Base-by-base conservation (phyloP, 768 basidiomycete species). In the Termitomyces bulborhizus region DNA sequence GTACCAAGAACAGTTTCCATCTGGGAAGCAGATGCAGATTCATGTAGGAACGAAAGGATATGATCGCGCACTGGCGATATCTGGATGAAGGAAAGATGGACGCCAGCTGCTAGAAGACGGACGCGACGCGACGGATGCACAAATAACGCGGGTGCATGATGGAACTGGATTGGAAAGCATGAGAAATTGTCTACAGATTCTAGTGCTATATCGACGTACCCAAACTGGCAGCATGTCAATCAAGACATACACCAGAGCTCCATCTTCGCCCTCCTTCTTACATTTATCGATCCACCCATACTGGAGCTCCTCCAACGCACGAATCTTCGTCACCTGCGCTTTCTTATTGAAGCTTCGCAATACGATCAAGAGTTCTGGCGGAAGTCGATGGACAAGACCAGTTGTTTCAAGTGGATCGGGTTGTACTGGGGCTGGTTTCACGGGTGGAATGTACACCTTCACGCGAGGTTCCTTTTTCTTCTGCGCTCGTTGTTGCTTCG, bases 361-460 rank as follows among this genome's bases (percentile, higher is more conserved):
- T 2, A 93, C 80, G 46, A 98, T 83, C 6, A 94, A 76, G 21
- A 98, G 75, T 27, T 93, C 92, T 1, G 93, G 80, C 0, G 91
- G 90, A 4, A 97, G 69, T 12, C 73, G 71, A 62, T 83, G 82
- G 3, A 83, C 86, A 4, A 96, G 76, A 0, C 93, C 93, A 3
- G 84, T 82, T 1, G 86, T 83, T 63, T 97, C 93, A 39, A 98
- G 75, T 1, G 95, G 95, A 75, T 98, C 93, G 21, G 82, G 89
- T 48, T 82, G 80, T 1, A 81, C 73, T 7, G 88, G 84, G 0
- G 79, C 75, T 26, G 89, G 90, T 64, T 90, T 95, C 2, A 84
- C 80, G 0, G 94, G 96, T 6, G 89, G 87, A 51, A 93, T 87
- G 71, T 90, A 98, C 49, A 83, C 79, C 73, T 97, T 98, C 65